Percentiles rank a stretch among this genome's conserved stretches.
These are phyloP conservation scores for Kwoniella shandongensis DNA, from an alignment of 768 basidiomycete species.

Conservation along the genomic window DNA sequence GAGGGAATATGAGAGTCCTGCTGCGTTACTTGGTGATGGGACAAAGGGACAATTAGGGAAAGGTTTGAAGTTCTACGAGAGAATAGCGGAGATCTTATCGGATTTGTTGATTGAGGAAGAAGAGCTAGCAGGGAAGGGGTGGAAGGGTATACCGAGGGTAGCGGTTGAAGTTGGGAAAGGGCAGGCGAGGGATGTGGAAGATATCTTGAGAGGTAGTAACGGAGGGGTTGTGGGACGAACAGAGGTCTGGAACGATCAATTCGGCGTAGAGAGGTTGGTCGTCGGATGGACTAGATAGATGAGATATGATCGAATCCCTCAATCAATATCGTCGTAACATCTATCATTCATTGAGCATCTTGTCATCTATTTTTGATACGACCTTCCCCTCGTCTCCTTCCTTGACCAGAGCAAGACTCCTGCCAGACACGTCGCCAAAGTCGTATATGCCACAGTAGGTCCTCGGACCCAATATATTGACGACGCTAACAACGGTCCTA, in stretches of 20 bases:
- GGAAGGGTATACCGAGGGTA: slow-evolving; percentile 52
- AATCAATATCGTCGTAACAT: too few relatives aligned
- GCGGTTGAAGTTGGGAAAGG: slow-evolving; percentile 77
- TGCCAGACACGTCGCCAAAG: slow-evolving; percentile 28
- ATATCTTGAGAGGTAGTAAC: slow-evolving; percentile 57
- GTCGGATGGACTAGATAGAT: slow-evolving; percentile 29
- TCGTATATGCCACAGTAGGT: slow-evolving; percentile 48
- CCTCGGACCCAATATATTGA: slow-evolving; percentile 51
- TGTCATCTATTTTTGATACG: too few relatives aligned
- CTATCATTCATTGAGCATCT: too few relatives aligned
- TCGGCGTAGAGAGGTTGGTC: slow-evolving; percentile 72
- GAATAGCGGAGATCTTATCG: slow-evolving; percentile 66
- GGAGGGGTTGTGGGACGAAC: slow-evolving; percentile 56
- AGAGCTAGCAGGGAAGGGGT: slow-evolving; percentile 8
- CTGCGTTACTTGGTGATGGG: slow-evolving; percentile 77
- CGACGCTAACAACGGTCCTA: slow-evolving; percentile 84
- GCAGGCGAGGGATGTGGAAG: slow-evolving; percentile 66
- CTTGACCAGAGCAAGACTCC: slow-evolving; percentile 10
- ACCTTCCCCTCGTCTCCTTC: not conserved
- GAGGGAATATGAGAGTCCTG: slow-evolving; percentile 72
- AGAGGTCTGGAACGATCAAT: slow-evolving; percentile 78
- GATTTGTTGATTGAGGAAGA: slow-evolving; percentile 54
- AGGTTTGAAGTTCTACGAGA: slow-evolving; percentile 70
- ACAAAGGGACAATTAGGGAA: slow-evolving; percentile 27
- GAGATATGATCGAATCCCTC: slow-evolving; percentile 1